Evolutionary conservation across 495 filamentous ascomycete species (phyloP).

Genomic region (Gamarada debralockiae): DNA sequence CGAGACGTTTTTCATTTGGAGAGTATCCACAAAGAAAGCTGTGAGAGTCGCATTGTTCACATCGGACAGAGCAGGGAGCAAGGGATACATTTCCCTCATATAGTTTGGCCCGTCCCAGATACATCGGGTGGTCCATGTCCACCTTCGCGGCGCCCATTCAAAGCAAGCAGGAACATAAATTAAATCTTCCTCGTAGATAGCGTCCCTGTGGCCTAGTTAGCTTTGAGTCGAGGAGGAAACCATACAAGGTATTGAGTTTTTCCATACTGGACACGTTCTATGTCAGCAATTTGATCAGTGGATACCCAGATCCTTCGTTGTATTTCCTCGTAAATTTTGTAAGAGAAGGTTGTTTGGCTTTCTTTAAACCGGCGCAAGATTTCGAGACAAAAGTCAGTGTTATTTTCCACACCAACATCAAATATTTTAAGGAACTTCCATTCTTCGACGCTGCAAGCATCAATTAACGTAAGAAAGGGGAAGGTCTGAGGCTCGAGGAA

Average conservation of each 20-base stretch:
- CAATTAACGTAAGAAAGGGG: background rate
- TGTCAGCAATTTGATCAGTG: background rate
- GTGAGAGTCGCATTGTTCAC: conserved; percentile 1
- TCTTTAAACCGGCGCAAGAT: background rate
- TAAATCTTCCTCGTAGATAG: background rate
- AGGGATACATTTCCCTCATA: background rate
- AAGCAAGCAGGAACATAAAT: background rate
- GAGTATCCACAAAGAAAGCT: conserved; percentile 1
- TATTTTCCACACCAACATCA: background rate
- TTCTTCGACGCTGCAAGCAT: background rate
- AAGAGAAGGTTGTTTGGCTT: too few species aligned
- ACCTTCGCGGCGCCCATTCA: background rate
- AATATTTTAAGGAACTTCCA: background rate
- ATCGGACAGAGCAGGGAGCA: background rate
- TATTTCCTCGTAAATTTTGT: too few species aligned
- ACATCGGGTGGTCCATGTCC: background rate
- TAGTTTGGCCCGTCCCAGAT: conserved; percentile 6
- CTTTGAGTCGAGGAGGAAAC: background rate
- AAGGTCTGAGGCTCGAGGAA: background rate
- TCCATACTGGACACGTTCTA: conserved; percentile 5
- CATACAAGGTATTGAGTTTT: conserved; percentile 1
- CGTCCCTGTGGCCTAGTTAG: too few species aligned
- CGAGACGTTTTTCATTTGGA: background rate
- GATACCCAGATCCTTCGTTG: too few species aligned
- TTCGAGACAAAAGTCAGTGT: background rate